Evolutionary conservation across 805 yeast genomes (phyloP).

Genomic region (Pachysolen tannophilus): DNA sequence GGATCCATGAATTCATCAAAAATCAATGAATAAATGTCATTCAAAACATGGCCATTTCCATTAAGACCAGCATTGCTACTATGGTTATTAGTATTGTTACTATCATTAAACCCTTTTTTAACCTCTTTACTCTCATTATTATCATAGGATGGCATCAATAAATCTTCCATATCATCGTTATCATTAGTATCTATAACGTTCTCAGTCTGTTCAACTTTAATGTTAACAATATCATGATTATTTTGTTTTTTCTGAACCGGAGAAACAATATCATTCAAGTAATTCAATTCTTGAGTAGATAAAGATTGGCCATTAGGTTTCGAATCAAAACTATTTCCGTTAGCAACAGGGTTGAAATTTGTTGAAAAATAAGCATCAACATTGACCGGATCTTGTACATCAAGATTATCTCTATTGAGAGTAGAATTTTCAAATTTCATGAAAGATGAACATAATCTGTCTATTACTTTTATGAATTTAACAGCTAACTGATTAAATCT

Average conservation of each 20-base stretch:
- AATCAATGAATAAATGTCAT: slow-evolving; percentile 37
- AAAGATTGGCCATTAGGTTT: neutral
- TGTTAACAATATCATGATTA: neutral
- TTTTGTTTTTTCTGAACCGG: neutral
- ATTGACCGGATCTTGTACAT: neutral
- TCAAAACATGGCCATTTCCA: slow-evolving; percentile 19
- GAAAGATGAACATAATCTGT: slow-evolving; percentile 24
- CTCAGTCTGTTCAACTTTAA: neutral
- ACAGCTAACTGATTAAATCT: slow-evolving; percentile 36
- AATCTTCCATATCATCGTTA: neutral
- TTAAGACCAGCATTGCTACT: neutral
- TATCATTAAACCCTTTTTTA: neutral
- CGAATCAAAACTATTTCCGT: neutral
- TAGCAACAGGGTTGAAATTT: no score
- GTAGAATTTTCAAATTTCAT: neutral
- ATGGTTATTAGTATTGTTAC: slow-evolving; percentile 4
- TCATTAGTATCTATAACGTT: neutral
- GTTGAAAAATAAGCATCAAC: neutral
- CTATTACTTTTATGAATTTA: slow-evolving; percentile 37
- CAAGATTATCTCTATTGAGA: neutral
- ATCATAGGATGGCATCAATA: neutral
- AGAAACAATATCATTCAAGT: neutral
- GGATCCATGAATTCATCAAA: slow-evolving; percentile 35
- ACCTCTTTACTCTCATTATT: neutral
- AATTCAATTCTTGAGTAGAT: no score